A percentile compares a stretch with the other conserved stretches of the same genome.
phyloP scores from a whole-genome alignment of 1,284 basidiomycete genomes.

The Fomitopsis pinicola region DNA sequence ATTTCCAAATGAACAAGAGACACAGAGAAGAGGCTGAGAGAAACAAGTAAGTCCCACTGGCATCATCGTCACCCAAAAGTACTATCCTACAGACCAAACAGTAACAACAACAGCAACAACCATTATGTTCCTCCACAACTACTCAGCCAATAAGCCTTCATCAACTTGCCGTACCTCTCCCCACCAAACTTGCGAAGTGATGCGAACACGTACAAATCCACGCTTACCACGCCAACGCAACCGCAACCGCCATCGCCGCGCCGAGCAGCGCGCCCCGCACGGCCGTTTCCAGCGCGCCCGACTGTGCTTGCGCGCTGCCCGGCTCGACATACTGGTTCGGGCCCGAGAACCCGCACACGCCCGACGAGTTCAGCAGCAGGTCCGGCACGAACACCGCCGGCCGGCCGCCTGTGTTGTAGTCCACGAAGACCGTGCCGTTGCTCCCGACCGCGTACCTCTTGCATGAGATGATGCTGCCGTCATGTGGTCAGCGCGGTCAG shows the following conservation, averaged over 20 bases:
- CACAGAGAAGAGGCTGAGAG: background rate
- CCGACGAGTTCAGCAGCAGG: slow-evolving; percentile 33
- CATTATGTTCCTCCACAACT: background rate
- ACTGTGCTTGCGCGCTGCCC: background rate
- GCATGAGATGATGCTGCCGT: slow-evolving; percentile 53
- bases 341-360: slow-evolving; percentile 29
- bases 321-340: slow-evolving; percentile 1
- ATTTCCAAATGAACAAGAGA: background rate
- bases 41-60: background rate
- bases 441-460: slow-evolving; percentile 63
- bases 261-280: background rate
- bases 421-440: slow-evolving; percentile 49
- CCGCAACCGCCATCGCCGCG: background rate
- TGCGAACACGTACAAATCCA: background rate
- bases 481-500: background rate
- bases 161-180: background rate
- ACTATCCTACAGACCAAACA: background rate
- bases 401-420: slow-evolving; percentile 57
- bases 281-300: background rate
- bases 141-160: background rate
- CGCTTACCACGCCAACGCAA: background rate
- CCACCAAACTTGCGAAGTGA: background rate
- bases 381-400: slow-evolving; percentile 50
- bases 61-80: background rate
- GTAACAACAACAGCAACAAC: background rate